Evolutionary conservation across 768 basidiomycete species (phyloP), one percentile per base, ranked within the genome.

Genomic region (Amanita pseudoporphyria): DNA sequence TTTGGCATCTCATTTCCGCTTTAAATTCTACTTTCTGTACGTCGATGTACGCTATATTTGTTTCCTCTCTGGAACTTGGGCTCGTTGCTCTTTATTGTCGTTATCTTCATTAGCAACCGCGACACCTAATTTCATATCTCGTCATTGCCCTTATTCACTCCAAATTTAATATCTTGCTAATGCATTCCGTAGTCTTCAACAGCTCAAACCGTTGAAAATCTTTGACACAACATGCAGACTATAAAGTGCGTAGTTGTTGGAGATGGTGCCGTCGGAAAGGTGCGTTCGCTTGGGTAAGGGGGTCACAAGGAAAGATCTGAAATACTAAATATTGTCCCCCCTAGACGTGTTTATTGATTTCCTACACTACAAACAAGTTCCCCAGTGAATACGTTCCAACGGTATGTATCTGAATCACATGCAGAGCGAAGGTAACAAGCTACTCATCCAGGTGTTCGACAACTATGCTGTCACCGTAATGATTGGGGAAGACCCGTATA

Each of bases 401-500:
- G 58, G 93, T 95, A 71, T 66, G 87, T 79, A 32, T 49, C 47
- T 10, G 41, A 38, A 37, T 52, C 56, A 55, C 54, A 58, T 56
- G 60, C 56, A 54, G 56, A 51, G 58, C 57, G 13, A 16, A 46
- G 18, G n/a, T 30, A n/a, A 39, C 28, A 31, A 37, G n/a, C 12
- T 13, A 18, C 22, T 3, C 9, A 38, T n/a, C n/a, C 69, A 90
- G 88, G 86, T 92, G 52, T 93, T 93, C 67, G 90, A 95, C 70
- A 95, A 95, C 70, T 94, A 94, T 71, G 96, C 96, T 54, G 96
- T 98, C 54, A 98, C 95, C n/a, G 96, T 99, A 52, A 98, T 99
- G 96, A 98, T 99, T 70, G 95, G 95, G 47, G 96, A 98, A 62
- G 95, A 98, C 69, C 95, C 96, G 47, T 98, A 98, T 68, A 98